A percentile compares a stretch with the other conserved stretches of the same genome.
These are phyloP conservation scores for Cercospora sojina DNA, from an alignment of 2,329 filamentous ascomycete genomes.

Conservation along the genomic window DNA sequence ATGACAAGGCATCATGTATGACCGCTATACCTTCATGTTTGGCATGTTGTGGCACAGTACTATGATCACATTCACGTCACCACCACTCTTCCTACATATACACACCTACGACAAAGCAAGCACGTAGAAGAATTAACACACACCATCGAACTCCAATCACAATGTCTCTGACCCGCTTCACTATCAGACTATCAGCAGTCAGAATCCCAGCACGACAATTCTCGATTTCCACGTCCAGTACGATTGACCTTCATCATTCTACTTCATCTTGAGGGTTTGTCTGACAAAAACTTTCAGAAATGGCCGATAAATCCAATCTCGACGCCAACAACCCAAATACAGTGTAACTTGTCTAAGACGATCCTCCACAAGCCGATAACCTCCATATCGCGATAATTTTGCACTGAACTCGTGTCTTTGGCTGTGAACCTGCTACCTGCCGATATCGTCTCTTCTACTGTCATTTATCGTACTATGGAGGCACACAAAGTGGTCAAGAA, in stretches of 20 bases:
- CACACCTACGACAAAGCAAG: background rate
- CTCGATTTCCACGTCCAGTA: background rate
- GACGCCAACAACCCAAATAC: background rate
- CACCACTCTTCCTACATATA: background rate
- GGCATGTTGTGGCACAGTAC: background rate
- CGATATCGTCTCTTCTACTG: too few species aligned
- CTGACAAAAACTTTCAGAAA: background rate
- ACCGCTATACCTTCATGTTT: background rate
- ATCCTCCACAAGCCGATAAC: too few species aligned
- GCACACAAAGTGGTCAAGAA: too few species aligned
- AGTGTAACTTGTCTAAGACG: too few species aligned
- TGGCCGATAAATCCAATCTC: background rate
- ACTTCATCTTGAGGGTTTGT: rapidly evolving
- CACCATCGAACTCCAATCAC: background rate
- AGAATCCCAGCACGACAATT: background rate
- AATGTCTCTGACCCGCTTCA: background rate
- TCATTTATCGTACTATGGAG: too few species aligned
- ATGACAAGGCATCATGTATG: background rate
- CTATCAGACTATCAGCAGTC: background rate
- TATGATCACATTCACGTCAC: background rate
- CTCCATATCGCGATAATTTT: too few species aligned
- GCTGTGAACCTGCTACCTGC: too few species aligned
- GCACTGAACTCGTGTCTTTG: too few species aligned
- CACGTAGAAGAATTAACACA: background rate
- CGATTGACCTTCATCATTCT: too few species aligned